phyloP scores from a whole-genome alignment of 495 filamentous ascomycete species.

The Aspergillus funiculosus region DNA sequence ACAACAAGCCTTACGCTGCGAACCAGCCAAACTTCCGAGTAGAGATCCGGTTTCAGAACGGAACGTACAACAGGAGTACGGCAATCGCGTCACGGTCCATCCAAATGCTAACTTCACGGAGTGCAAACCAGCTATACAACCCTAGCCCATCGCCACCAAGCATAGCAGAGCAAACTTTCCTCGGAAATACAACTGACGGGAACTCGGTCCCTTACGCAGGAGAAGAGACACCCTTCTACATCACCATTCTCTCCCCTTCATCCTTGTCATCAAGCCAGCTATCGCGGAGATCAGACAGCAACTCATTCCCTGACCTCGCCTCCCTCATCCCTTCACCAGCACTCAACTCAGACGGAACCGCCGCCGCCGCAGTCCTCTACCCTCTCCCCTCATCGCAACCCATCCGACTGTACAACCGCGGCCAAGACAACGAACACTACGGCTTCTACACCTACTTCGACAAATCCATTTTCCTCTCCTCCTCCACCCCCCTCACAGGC shows the following conservation, averaged over 20 bases:
- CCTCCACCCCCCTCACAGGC: slow-evolving; percentile 32
- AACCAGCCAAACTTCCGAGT: slow-evolving; percentile 72
- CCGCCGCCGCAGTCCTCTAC: slow-evolving; percentile 61
- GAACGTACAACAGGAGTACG: slow-evolving; percentile 45
- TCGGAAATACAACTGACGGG: slow-evolving; percentile 79
- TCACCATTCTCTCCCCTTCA: slow-evolving; percentile 37
- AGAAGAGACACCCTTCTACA: slow-evolving; percentile 50
- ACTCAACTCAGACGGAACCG: slow-evolving; percentile 60
- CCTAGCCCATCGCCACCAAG: slow-evolving; percentile 60
- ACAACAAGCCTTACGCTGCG: slow-evolving; percentile 52
- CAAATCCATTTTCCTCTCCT: slow-evolving; percentile 74
- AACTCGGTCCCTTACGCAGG: slow-evolving; percentile 51
- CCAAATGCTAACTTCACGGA: slow-evolving; percentile 9
- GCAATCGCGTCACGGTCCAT: slow-evolving; percentile 22
- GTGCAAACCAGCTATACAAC: slow-evolving; percentile 33
- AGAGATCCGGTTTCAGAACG: slow-evolving; percentile 74
- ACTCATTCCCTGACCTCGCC: slow-evolving; percentile 44
- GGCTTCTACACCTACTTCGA: slow-evolving; percentile 92
- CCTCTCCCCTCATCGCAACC: slow-evolving; percentile 69
- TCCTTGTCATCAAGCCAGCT: slow-evolving; percentile 23
- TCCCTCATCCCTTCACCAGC: slow-evolving; percentile 54
- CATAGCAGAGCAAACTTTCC: slow-evolving; percentile 63
- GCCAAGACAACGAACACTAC: slow-evolving; percentile 74
- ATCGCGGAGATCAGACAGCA: slow-evolving; percentile 22
- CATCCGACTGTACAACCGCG: slow-evolving; percentile 79